Base-by-base conservation (phyloP, 2,329 filamentous ascomycete species). In the Coniochaeta hoffmannii region DNA sequence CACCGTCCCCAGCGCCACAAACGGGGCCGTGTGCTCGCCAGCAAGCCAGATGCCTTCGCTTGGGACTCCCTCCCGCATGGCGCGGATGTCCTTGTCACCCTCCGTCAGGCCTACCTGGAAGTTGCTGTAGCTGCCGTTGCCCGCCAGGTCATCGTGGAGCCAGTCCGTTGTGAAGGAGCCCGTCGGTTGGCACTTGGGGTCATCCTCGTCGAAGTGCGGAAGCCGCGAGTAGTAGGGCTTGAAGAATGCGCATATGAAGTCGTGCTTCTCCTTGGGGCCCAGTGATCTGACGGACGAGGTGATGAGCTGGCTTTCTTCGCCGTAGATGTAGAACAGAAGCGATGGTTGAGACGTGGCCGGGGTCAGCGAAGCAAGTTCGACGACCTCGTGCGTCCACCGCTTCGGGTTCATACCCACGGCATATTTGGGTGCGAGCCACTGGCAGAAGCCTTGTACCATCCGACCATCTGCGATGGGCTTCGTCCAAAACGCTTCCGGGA, bases 11-110 rank as follows among this genome's bases (percentile, higher is more conserved):
- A 97, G 70, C 11, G 89, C 91, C 28, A 95, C 85, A 73, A 96
- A 96, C 4, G 92, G 91, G 55, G 90, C 87, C 22, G 90, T 96
- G 71, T 96, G 91, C 71, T 96, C 91, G 0, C 91, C 91, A 0
- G 91, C 91, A 61, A 96, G 77, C 91, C 91, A 96, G 9, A 96
- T 66, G 0, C 88, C 85, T 22, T 83, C 74, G 12, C 82, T 83
- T 1, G 85, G 85, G 60, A 88, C 62, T 0, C 86, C 86, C 38
- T 79, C 71, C 2, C 84, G 74, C 71, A 90, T 80, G 3, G 68
- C 70, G 51, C 86, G 80, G 50, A 96, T 83, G 66, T 95, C 88
- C 56, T 77, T 73, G 62, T 92, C 89, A 1, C 86, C 89, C 6
- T 82, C 75, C 61, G 82, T 74, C 50, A 93, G 66, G 0, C 89